Evolutionary conservation across 2,329 filamentous ascomycete genomes (phyloP).

Genomic region (Leptodontidium sp.): DNA sequence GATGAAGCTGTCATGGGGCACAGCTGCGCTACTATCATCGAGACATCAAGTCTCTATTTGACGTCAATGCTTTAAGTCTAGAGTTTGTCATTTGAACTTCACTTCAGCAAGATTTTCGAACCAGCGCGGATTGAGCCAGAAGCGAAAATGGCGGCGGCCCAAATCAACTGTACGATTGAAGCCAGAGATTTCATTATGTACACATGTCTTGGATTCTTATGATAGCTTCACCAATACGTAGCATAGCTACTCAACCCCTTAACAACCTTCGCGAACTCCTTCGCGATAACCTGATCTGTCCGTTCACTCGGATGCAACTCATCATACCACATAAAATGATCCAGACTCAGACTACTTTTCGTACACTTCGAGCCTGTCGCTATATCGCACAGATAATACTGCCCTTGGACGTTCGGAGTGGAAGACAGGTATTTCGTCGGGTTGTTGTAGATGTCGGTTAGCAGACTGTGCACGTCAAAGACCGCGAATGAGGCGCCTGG

Average conservation of each 20-base stretch:
- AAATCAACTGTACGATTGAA: neutral
- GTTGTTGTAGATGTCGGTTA: constrained; percentile 70
- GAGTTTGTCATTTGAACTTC: too few relatives aligned
- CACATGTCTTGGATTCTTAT: too few relatives aligned
- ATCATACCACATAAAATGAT: constrained; percentile 78
- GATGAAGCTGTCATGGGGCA: too few relatives aligned
- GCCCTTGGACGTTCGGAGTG: constrained; percentile 68
- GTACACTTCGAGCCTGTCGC: constrained; percentile 47
- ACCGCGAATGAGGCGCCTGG: constrained; percentile 68
- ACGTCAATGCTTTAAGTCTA: too few relatives aligned
- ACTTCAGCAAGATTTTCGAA: too few relatives aligned
- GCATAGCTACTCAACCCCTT: constrained; percentile 52
- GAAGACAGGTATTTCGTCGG: constrained; percentile 68
- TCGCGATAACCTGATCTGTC: constrained; percentile 64
- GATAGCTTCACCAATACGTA: constrained; percentile 43
- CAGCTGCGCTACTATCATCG: too few relatives aligned
- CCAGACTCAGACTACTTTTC: constrained; percentile 50
- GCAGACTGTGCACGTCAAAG: constrained; percentile 71
- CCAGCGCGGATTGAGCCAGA: too few relatives aligned
- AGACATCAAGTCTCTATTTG: too few relatives aligned
- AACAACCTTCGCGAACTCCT: constrained; percentile 63
- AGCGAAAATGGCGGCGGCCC: too few relatives aligned
- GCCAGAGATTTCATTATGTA: neutral
- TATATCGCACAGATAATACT: constrained; percentile 60
- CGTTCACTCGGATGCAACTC: constrained; percentile 75